Evolutionary conservation across 1,284 basidiomycete genomes (phyloP).

Genomic region (Tranzscheliella williamsii): DNA sequence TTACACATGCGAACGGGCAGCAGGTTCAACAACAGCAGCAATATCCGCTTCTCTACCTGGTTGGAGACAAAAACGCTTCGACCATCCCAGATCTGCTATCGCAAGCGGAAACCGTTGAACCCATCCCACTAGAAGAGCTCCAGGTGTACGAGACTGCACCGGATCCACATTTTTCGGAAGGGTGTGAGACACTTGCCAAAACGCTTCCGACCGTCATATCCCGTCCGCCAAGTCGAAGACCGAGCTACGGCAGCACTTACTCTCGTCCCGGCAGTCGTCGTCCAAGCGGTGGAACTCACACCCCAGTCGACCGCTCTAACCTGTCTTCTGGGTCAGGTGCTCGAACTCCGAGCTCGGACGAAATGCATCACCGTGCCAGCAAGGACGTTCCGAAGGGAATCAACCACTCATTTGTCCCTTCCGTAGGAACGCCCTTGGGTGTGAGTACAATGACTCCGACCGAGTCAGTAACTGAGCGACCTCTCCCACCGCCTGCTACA

Average conservation of each 20-base stretch:
- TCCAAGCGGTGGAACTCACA: constrained; percentile 18
- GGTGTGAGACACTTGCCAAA: constrained; percentile 35
- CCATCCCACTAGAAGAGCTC: constrained; percentile 38
- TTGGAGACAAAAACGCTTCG: constrained; percentile 52
- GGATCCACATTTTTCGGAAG: constrained; percentile 36
- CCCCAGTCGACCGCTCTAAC: constrained; percentile 5
- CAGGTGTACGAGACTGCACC: constrained; percentile 52
- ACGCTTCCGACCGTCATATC: constrained; percentile 36
- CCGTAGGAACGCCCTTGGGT: constrained; percentile 26
- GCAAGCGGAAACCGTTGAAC: constrained; percentile 13
- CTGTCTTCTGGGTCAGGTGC: background rate
- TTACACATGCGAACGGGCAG: no score
- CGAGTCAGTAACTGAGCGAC: constrained; percentile 8
- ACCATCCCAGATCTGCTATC: constrained; percentile 43
- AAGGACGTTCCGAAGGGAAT: background rate
- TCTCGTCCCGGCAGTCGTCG: constrained; percentile 19
- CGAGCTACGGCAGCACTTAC: constrained; percentile 21
- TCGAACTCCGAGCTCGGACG: background rate
- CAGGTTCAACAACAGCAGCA: constrained; percentile 8
- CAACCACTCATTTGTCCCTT: constrained; percentile 5
- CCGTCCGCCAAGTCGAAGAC: constrained; percentile 22
- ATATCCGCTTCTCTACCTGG: constrained; percentile 45
- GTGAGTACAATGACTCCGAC: constrained; percentile 33
- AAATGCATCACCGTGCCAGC: background rate
- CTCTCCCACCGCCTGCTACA: constrained; percentile 6